Evolutionary conservation across 2,329 filamentous ascomycete genomes (phyloP).

Genomic region (Pseudofabraea citricarpa): DNA sequence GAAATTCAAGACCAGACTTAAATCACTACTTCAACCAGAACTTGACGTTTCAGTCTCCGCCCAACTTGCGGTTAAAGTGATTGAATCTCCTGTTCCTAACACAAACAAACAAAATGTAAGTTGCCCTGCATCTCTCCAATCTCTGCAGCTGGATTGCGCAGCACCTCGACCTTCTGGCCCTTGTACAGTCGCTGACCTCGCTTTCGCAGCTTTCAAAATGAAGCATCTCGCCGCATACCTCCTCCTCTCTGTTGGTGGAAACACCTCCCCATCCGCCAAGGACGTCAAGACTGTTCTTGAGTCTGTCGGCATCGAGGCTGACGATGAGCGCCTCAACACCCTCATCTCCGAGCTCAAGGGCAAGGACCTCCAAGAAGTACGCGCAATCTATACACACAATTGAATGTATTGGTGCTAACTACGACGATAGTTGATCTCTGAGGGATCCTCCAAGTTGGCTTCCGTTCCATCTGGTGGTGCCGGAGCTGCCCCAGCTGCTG

Average conservation of each 20-base stretch:
- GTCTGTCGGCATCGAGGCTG: constrained; percentile 92
- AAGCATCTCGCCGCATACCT: constrained; percentile 99
- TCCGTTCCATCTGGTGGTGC: constrained; percentile 92
- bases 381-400: constrained; percentile 23
- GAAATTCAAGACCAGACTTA: constrained; percentile 2
- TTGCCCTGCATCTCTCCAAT: constrained; percentile 1
- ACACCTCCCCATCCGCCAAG: constrained; percentile 76
- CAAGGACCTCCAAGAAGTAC: constrained; percentile 91
- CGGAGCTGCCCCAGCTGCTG: constrained; percentile 64
- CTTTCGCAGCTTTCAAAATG: constrained; percentile 66
- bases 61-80: constrained; percentile 98
- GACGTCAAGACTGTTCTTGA: constrained; percentile 88
- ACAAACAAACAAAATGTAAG: constrained; percentile 23
- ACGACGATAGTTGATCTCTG: constrained; percentile 72
- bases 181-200: constrained; percentile 13
- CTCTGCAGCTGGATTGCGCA: not conserved
- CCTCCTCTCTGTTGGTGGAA: constrained; percentile 91
- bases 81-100: constrained; percentile 82
- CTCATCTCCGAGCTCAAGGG: constrained; percentile 87
- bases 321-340: constrained; percentile 77
- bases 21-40: constrained; percentile 32
- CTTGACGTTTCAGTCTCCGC: constrained; percentile 99
- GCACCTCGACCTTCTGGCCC: not conserved
- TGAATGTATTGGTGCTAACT: constrained; percentile 19
- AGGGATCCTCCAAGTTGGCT: constrained; percentile 90